Conservation (phyloP, 371 early-diverging fungal species). For the Rozella allomycis region DNA sequence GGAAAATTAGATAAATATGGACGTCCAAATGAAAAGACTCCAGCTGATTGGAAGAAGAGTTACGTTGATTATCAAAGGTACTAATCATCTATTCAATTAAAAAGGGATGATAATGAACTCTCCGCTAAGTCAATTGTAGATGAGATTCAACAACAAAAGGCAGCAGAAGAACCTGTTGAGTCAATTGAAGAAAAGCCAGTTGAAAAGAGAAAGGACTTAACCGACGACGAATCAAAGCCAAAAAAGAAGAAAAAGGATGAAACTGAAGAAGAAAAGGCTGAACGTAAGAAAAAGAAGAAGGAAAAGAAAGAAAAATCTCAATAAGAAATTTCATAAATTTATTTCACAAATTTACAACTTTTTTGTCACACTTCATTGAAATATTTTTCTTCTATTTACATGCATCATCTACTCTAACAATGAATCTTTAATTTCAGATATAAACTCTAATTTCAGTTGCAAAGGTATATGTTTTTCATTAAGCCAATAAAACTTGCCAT, state of each 20-base stretch:
- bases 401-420: no score
- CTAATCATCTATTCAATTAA: no score
- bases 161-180: background rate
- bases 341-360: no score
- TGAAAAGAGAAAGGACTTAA: background rate
- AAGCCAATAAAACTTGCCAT: no score
- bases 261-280: constrained; percentile 1
- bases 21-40: constrained; percentile 51
- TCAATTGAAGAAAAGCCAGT: background rate
- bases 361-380: no score
- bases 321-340: background rate
- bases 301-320: background rate
- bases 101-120: no score
- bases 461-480: no score
- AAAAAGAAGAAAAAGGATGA: background rate
- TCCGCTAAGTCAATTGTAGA: no score
- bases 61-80: background rate
- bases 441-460: no score
- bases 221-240: background rate
- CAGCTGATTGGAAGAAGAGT: constrained; percentile 42
- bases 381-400: no score
- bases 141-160: background rate
- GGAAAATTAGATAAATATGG: constrained; percentile 94
- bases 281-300: background rate
- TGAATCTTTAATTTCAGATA: no score